Percentiles rank a stretch among this genome's conserved stretches.
phyloP scores from a whole-genome alignment of 2,329 filamentous ascomycete genomes.

The Ceratocystis cacaofunesta region DNA sequence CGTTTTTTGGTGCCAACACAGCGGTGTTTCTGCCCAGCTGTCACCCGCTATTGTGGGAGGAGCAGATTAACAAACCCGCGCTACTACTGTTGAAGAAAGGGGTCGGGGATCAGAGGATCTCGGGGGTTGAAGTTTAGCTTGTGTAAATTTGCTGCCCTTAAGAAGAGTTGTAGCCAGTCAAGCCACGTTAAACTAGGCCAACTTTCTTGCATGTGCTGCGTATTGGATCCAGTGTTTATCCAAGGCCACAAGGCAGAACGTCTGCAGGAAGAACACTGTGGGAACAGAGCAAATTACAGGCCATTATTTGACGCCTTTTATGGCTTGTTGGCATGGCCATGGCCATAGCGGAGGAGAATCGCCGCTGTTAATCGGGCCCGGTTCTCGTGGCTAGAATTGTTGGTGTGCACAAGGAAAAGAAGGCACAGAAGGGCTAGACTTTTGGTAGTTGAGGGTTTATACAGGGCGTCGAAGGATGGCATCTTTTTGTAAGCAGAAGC shows the following conservation, averaged over 20 bases:
- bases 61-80: no score
- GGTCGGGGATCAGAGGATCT: no score
- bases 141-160: no score
- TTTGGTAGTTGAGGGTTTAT: not conserved
- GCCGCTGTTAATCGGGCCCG: constrained; percentile 10
- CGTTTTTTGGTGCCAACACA: no score
- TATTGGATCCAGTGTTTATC: not conserved
- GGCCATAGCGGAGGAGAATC: constrained; percentile 11
- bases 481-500: not conserved
- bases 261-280: not conserved
- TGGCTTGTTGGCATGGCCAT: not conserved
- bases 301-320: not conserved
- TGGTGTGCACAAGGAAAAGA: not conserved
- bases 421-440: not conserved
- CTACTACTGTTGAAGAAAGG: no score
- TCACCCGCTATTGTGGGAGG: no score
- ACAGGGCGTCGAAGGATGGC: not conserved
- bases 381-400: not conserved
- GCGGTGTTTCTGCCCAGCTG: no score
- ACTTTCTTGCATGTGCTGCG: not conserved
- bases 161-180: no score
- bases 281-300: not conserved
- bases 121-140: no score
- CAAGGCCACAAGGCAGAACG: not conserved
- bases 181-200: no score